Evolutionary conservation across 2,329 filamentous ascomycete species (phyloP), one percentile per base, ranked within the genome.

Genomic region (Penicillium sumatraense): DNA sequence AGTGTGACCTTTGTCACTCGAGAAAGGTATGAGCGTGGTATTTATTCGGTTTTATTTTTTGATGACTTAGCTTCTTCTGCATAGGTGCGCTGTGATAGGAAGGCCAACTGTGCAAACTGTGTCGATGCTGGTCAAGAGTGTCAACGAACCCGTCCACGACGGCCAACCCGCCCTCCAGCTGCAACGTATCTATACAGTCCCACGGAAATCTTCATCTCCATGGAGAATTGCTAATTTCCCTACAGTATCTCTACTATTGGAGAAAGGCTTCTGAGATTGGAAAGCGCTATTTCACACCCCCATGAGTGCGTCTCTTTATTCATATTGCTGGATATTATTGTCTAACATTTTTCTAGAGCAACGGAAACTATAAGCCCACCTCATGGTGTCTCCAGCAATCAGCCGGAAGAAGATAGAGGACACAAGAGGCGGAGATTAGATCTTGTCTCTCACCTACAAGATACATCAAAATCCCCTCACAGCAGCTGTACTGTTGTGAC

Each of bases 1-100:
- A 68, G 66, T 68, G 65, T 53, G 65, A 68, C 53, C 48, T 59
- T 5, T 68, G 66, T 49, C 53, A 67, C 56, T 54, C 63, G 2
- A 65, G 65, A 58, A 69, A 68, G 63, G 66, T 67, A 35, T 46
- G 10, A 1, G 11, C 9, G 7, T 18, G 26, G 14, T 20, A 20
- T 31, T 21, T 5, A 3, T 46, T 18, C 18, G 4, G 7, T 2
- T 5, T 40, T 38, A 27, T 35, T 23, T 11, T 2, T 24, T 23
- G 21, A 4, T 14, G 9, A 14, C 31, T 5, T 23, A 4, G 13
- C 13, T 10, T 51, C 31, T 1, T 5, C 1, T 21, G 18, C 16
- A 3, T 41, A 69, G 63, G 53, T 68, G 3, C 67, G 64, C 49
- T 71, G 68, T 48, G 61, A 69, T 54, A 61, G 59, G 45, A 53